These are phyloP conservation scores for Aureobasidium uvarum DNA, from an alignment of 2,329 filamentous ascomycete genomes.

Conservation along the genomic window DNA sequence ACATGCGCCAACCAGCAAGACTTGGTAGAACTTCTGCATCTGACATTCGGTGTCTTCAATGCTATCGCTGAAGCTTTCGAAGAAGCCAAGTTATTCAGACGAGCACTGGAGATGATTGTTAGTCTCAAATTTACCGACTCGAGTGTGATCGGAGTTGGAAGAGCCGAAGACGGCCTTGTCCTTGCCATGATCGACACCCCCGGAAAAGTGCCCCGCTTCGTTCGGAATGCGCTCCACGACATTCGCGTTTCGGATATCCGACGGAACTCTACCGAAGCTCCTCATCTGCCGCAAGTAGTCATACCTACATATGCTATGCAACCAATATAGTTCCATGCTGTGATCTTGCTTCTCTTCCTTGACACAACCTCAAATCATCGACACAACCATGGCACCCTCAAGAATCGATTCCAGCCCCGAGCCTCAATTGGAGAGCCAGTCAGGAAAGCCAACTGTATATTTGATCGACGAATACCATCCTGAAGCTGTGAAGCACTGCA, in stretches of 20 bases:
- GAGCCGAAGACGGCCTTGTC: background rate
- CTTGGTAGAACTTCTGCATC: background rate
- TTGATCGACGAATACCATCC: conserved; percentile 36
- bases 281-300: background rate
- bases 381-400: background rate
- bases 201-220: conserved; percentile 17
- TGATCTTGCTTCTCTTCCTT: too few relatives aligned
- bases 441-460: conserved; percentile 30
- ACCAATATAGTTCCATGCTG: background rate
- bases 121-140: conserved; percentile 9
- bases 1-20: background rate
- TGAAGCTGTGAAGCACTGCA: conserved; percentile 35
- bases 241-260: background rate
- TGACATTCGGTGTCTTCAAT: background rate
- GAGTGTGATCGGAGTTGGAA: background rate
- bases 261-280: conserved; percentile 1
- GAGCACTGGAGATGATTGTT: background rate
- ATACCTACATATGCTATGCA: background rate
- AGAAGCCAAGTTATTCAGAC: conserved; percentile 1
- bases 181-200: conserved; percentile 4
- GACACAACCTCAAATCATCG: too few relatives aligned
- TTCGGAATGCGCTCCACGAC: conserved; percentile 1
- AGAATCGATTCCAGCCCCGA: conserved; percentile 13
- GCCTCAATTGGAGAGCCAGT: background rate
- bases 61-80: background rate